Percentiles rank a stretch among this genome's conserved stretches.
Evolutionary conservation across 1,284 basidiomycete species (phyloP).

Genomic region (Ganoderma resinaceum): DNA sequence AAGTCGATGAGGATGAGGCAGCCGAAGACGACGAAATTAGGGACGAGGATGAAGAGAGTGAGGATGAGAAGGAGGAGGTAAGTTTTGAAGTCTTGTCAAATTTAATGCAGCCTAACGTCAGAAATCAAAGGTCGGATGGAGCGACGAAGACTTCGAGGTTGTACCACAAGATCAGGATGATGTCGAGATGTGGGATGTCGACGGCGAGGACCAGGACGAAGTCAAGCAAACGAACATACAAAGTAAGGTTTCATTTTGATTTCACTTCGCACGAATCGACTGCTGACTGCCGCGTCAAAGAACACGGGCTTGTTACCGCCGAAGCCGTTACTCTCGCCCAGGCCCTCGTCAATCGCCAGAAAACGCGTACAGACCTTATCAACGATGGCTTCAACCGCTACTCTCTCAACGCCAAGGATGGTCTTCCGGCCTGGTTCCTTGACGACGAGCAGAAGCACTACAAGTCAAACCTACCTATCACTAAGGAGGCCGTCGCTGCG

Average conservation of each 20-base stretch:
- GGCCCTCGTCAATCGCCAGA: slow-evolving; percentile 91
- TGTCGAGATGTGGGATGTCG: slow-evolving; percentile 82
- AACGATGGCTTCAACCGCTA: slow-evolving; percentile 97
- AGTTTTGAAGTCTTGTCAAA: neutral
- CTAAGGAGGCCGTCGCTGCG: slow-evolving; percentile 92
- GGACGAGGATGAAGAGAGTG: slow-evolving; percentile 5
- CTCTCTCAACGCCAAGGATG: slow-evolving; percentile 91
- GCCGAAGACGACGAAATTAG: slow-evolving; percentile 20
- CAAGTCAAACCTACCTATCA: slow-evolving; percentile 94
- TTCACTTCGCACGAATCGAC: neutral
- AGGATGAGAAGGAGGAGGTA: slow-evolving; percentile 25
- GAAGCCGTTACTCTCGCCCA: slow-evolving; percentile 95
- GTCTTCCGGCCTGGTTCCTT: slow-evolving; percentile 94
- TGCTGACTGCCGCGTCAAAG: slow-evolving; percentile 48
- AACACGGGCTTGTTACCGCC: slow-evolving; percentile 86
- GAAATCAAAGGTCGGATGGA: slow-evolving; percentile 15
- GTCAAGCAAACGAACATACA: slow-evolving; percentile 74
- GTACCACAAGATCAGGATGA: slow-evolving; percentile 68
- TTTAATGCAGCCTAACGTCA: slow-evolving; percentile 19
- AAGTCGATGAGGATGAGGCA: slow-evolving; percentile 44
- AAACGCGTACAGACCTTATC: slow-evolving; percentile 88
- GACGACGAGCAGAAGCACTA: slow-evolving; percentile 96
- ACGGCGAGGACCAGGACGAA: slow-evolving; percentile 82
- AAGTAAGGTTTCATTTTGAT: slow-evolving; percentile 54
- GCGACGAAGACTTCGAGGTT: slow-evolving; percentile 70